phyloP scores from a whole-genome alignment of 805 yeast genomes.

The Ogataea methylovora region DNA sequence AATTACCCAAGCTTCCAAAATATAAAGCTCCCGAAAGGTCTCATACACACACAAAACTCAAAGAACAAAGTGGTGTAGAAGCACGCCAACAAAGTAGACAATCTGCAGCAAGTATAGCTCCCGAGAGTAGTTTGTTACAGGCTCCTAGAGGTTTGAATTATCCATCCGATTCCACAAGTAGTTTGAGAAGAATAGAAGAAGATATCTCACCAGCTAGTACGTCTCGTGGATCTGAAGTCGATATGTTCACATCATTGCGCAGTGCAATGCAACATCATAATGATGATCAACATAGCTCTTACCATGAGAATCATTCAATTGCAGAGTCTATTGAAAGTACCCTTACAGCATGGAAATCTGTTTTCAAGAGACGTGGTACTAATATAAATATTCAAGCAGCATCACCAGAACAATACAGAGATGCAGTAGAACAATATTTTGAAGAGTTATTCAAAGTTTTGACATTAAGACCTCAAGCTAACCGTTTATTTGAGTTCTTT shows the following conservation, averaged over 20 bases:
- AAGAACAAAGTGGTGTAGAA: not conserved
- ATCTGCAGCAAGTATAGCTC: not conserved
- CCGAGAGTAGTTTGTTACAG: no score
- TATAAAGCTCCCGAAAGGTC: no score
- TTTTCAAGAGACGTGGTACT: not conserved
- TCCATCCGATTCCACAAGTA: no score
- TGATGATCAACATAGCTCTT: not conserved
- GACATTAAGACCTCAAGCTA: constrained; percentile 72
- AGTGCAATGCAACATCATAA: no score
- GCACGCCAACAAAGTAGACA: not conserved
- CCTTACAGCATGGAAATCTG: not conserved
- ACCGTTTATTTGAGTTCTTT: constrained; percentile 75
- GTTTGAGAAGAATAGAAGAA: no score
- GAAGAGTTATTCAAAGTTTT: constrained; percentile 50
- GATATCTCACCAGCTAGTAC: no score
- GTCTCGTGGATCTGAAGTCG: constrained; percentile 16
- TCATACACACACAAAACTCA: no score
- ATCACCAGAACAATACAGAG: constrained; percentile 21
- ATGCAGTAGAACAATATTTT: constrained; percentile 59
- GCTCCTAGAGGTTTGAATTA: no score
- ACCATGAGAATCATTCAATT: not conserved
- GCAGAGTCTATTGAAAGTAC: not conserved
- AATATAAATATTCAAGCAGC: not conserved
- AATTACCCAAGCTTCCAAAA: constrained; percentile 32
- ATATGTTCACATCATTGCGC: no score